Evolutionary conservation across 1,139 yeast genomes (phyloP), one percentile per base, ranked within the genome.

Genomic region (Debaryomycetaceae sp.): DNA sequence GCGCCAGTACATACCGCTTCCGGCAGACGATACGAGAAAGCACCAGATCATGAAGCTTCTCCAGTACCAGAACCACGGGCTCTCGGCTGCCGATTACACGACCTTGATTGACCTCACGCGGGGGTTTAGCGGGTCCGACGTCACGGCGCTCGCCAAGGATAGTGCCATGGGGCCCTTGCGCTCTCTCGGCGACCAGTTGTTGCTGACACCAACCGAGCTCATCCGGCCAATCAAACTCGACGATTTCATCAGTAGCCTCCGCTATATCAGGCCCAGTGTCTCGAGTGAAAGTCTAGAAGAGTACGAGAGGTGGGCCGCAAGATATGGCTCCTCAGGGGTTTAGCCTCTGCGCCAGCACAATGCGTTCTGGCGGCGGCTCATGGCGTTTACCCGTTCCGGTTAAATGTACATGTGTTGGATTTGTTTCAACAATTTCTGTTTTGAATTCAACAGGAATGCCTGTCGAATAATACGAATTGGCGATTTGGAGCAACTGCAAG

Each of bases 141-240:
- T 93, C 45, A 93, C 98, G 1, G 96, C 98, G 0, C 70, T 93
- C 53, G 97, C 98, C 2, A 93, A 93, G 63, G 99, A 93, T 64
- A 95, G 97, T 2, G 99, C 99, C 1, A 91, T 93, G 97, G 97
- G 98, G 0, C 99, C 99, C 1, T 69, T 95, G 45, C 74, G 99
- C 52, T 85, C 91, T 31, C 72, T 93, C 33, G 99, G 99, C 3
- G 98, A 93, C 51, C 83, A 87, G 45, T 74, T 95, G 48, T 71
- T 95, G 49, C 79, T 83, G 53, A 91, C 97, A 0, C 87, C 93
- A 6, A 85, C 93, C 22, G 96, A 88, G 44, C 85, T 84, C 51
- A 91, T 95, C 47, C 70, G 99, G 46, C 86, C 97, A 0, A 82
- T 95, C 50, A 76, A 77, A 36, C 66, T 90, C 43, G 75, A 74